A percentile compares a stretch with the other conserved stretches of the same genome.
Evolutionary conservation across 2,329 filamentous ascomycete genomes (phyloP).

Genomic region (Exophiala bonariae): DNA sequence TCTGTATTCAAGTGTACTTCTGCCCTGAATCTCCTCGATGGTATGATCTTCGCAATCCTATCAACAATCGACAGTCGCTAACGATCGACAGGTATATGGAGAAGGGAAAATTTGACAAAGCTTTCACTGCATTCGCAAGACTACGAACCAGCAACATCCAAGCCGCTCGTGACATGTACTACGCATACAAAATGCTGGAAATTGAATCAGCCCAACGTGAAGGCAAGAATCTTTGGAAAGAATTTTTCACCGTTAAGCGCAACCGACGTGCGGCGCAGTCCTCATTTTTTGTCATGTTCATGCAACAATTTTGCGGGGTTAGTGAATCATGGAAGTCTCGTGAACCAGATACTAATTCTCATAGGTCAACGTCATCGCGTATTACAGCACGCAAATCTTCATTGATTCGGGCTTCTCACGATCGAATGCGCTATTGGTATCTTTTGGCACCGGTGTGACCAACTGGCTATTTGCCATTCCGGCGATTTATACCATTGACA

Average conservation of each 20-base stretch:
- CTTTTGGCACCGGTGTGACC: conserved; percentile 64
- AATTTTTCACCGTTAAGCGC: conserved; percentile 60
- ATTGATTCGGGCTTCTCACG: conserved; percentile 53
- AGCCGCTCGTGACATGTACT: conserved; percentile 58
- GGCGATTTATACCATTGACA: conserved; percentile 66
- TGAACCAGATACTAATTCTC: background rate
- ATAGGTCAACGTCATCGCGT: conserved; percentile 57
- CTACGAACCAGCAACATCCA: conserved; percentile 54
- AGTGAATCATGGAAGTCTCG: background rate
- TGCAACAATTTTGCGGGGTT: conserved; percentile 48
- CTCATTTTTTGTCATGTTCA: conserved; percentile 65
- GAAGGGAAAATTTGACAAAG: conserved; percentile 45
- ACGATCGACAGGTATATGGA: conserved; percentile 42
- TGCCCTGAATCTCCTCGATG: conserved; percentile 59
- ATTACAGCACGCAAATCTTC: conserved; percentile 65
- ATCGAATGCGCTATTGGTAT: conserved; percentile 57
- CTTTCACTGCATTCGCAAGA: conserved; percentile 49
- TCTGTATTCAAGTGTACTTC: conserved; percentile 62
- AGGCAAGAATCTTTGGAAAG: conserved; percentile 52
- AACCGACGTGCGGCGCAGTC: conserved; percentile 61
- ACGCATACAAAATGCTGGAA: conserved; percentile 59
- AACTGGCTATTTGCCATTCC: conserved; percentile 67
- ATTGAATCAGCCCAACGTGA: conserved; percentile 46
- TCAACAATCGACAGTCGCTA: too few species aligned
- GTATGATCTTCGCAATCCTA: too few species aligned